Evolutionary conservation across 2,329 filamentous ascomycete species (phyloP).

Genomic region (Trichoderma asperellum): DNA sequence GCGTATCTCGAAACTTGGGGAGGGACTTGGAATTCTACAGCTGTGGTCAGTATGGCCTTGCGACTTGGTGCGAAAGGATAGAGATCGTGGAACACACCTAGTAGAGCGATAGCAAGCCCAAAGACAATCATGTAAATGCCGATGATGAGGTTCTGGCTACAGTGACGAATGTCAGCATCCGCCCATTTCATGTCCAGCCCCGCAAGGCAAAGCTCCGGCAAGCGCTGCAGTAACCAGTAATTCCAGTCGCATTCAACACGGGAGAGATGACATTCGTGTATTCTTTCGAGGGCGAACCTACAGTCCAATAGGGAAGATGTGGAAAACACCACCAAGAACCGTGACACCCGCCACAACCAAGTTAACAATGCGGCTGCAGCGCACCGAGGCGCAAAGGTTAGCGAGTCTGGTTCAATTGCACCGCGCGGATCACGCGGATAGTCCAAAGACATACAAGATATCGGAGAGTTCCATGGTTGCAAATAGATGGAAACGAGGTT

Average conservation of each 20-base stretch:
- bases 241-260: not conserved
- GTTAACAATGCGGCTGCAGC: conserved; percentile 86
- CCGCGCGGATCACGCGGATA: not conserved
- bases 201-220: not conserved
- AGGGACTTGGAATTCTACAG: conserved; percentile 86
- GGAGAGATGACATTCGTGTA: not conserved
- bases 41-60: not conserved
- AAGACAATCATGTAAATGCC: conserved; percentile 90
- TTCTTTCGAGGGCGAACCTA: conserved; percentile 47
- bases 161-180: not conserved
- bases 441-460: conserved; percentile 17
- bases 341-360: conserved; percentile 84
- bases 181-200: not conserved
- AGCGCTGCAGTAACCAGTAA: not conserved
- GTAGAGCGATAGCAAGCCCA: conserved; percentile 73
- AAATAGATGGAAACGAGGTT: not conserved
- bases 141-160: conserved; percentile 64
- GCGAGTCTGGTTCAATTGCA: not conserved
- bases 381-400: conserved; percentile 23
- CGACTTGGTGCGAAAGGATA: not conserved
- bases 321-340: conserved; percentile 78
- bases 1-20: conserved; percentile 91
- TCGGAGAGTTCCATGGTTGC: conserved; percentile 27
- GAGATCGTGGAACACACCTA: conserved; percentile 50
- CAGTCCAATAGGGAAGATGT: conserved; percentile 67